These are phyloP conservation scores for Puccinellia tenuiflora DNA, from an alignment of 176 grass and related monocot genomes.

Conservation along the genomic window DNA sequence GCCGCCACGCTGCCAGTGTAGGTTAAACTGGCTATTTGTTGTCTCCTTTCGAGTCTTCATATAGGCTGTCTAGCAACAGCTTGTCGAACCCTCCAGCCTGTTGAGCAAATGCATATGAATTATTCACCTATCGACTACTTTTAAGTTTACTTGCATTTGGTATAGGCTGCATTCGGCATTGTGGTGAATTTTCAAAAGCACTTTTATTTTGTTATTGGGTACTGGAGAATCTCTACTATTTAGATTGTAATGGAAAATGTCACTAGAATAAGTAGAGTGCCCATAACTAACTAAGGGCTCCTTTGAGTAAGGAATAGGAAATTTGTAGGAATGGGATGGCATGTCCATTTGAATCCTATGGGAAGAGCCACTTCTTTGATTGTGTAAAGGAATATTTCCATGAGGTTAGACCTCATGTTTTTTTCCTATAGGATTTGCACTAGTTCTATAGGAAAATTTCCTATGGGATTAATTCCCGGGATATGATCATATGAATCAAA, in stretches of 20 bases:
- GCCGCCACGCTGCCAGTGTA: conserved; percentile 35
- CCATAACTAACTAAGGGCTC: too few species aligned
- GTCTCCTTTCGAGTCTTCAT: conserved; percentile 77
- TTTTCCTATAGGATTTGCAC: too few species aligned
- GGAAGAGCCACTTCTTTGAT: too few species aligned
- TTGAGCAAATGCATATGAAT: conserved; percentile 16
- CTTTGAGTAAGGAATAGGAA: too few species aligned
- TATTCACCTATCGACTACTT: neutral
- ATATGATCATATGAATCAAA: too few species aligned
- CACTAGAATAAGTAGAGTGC: neutral
- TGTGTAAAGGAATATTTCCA: too few species aligned
- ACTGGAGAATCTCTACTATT: neutral
- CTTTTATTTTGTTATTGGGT: neutral
- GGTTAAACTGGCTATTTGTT: conserved; percentile 55
- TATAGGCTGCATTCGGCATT: neutral
- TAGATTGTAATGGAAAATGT: neutral
- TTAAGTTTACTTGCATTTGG: neutral
- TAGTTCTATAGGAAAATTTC: too few species aligned
- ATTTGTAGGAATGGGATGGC: too few species aligned
- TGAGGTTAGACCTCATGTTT: too few species aligned
- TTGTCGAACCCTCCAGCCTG: conserved; percentile 92
- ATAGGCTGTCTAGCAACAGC: conserved; percentile 85
- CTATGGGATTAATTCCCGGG: too few species aligned
- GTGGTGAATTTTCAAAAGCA: neutral
- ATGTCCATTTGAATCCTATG: too few species aligned